Conservation (phyloP, 1,139 yeast genomes). For the Meyerozyma carpophila region DNA sequence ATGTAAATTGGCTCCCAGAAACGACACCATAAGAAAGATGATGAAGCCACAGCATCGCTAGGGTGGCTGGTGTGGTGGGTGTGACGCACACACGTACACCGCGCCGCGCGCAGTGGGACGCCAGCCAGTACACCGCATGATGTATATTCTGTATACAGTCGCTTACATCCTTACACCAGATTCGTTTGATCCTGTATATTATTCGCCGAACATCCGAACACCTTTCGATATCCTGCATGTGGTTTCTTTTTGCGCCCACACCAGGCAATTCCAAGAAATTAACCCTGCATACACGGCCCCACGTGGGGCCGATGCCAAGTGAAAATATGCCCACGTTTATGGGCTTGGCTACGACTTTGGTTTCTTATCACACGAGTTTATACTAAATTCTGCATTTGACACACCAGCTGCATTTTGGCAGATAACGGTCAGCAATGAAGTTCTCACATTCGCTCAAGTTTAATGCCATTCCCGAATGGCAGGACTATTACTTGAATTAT, state of each 20-base stretch:
- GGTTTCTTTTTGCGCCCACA: background rate
- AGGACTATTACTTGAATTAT: slow-evolving; percentile 61
- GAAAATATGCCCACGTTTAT: background rate
- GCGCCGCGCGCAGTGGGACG: too few species aligned
- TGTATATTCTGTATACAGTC: too few species aligned
- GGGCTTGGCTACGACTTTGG: background rate
- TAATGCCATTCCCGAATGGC: slow-evolving; percentile 82
- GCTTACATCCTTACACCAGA: too few species aligned
- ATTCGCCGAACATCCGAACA: too few species aligned
- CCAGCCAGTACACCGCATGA: too few species aligned
- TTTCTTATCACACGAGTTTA: slow-evolving; percentile 1
- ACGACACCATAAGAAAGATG: background rate
- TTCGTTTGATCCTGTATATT: too few species aligned
- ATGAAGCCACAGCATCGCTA: too few species aligned
- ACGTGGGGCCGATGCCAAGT: slow-evolving; percentile 1
- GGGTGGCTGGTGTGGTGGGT: too few species aligned
- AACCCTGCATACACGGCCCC: background rate
- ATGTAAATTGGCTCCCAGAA: background rate
- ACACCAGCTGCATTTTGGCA: background rate
- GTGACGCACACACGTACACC: too few species aligned
- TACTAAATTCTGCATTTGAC: background rate
- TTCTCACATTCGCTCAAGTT: slow-evolving; percentile 70
- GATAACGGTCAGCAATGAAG: slow-evolving; percentile 43
- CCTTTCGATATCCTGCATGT: background rate
- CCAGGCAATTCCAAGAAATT: background rate